phyloP scores from a whole-genome alignment of 352 stramenopile genomes.

The Globisporangium emineosum region DNA sequence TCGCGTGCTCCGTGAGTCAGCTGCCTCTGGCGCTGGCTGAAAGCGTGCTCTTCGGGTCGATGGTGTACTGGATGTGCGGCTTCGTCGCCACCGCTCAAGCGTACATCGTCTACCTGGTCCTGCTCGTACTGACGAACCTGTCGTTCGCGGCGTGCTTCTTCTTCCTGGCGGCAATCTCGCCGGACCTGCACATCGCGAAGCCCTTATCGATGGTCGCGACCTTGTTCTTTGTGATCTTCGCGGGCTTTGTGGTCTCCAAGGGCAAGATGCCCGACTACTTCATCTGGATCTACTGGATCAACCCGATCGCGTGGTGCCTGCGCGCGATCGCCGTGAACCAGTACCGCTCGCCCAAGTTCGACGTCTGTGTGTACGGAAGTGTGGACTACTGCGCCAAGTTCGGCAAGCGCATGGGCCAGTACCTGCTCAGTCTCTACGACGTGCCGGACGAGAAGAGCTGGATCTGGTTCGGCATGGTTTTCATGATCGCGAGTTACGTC shows the following conservation, averaged over 20 bases:
- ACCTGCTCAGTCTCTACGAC: background rate
- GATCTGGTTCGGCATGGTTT: background rate
- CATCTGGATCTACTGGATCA: constrained; percentile 8
- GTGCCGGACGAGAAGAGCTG: background rate
- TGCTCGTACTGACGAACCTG: constrained; percentile 7
- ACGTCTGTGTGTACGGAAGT: background rate
- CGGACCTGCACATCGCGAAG: constrained; percentile 1
- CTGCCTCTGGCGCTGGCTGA: background rate
- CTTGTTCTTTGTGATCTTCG: background rate
- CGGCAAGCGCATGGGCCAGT: background rate
- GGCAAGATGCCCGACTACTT: constrained; percentile 6
- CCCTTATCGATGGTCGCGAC: background rate
- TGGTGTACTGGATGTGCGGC: constrained; percentile 84
- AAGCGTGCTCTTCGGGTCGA: constrained; percentile 51
- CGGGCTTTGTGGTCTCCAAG: background rate
- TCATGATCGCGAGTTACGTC: background rate
- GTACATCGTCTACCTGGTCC: background rate
- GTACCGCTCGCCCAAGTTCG: constrained; percentile 1
- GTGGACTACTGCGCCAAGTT: constrained; percentile 5
- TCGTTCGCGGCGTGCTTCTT: constrained; percentile 6
- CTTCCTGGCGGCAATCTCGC: background rate
- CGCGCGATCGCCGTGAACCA: constrained; percentile 3
- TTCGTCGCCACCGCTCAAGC: constrained; percentile 22
- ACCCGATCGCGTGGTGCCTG: background rate
- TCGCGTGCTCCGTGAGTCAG: constrained; percentile 5